Evolutionary conservation across 2,329 filamentous ascomycete genomes (phyloP), one percentile per base, ranked within the genome.

Genomic region (Neospermospora avenae): DNA sequence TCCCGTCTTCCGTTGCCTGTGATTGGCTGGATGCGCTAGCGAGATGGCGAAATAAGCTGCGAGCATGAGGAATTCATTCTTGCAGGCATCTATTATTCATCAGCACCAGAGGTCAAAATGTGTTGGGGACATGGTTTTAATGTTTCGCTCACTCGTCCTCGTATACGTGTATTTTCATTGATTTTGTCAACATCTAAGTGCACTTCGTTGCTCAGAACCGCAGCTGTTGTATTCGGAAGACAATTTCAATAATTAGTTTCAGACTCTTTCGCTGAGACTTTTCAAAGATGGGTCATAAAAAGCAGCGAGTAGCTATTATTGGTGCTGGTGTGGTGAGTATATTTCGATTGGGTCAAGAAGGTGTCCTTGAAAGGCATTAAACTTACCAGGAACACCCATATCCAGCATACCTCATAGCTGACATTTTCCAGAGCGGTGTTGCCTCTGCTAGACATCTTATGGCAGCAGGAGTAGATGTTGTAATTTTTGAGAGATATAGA

Each of bases 401-500:
- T 8, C 39, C 39, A 10, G 3, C 8, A 20, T 22, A 18, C 3
- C 3, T 6, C 8, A 18, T n/a, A 42, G 16, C 34, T 41, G 41
- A 41, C n/a, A 25, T 5, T 41, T 20, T 8, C 3, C 14, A 54
- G 37, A 49, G 55, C n/a, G 80, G 80, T 22, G 74, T 82, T 5
- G 72, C 75, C 1, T 72, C 77, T 46, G 79, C 78, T 31, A 75
- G 75, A 16, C 77, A 82, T 71, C 71, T 82, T n/a, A 72, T 75
- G 28, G 70, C 70, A 48, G 71, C 73, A 7, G 79, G 77, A 0
- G 57, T 81, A 4, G 74, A 83, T 8, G 79, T 84, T 1, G 79
- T 76, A 0, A 77, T 85, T 0, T 84, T 81, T 63, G 83, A 86
- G 63, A 74, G 83, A 57, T 79, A 76, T 4, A 73, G 74, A 56